Percentiles rank a stretch among this genome's conserved stretches.
Conservation (phyloP, 768 basidiomycete genomes). For the Lentinus tigrinus region DNA sequence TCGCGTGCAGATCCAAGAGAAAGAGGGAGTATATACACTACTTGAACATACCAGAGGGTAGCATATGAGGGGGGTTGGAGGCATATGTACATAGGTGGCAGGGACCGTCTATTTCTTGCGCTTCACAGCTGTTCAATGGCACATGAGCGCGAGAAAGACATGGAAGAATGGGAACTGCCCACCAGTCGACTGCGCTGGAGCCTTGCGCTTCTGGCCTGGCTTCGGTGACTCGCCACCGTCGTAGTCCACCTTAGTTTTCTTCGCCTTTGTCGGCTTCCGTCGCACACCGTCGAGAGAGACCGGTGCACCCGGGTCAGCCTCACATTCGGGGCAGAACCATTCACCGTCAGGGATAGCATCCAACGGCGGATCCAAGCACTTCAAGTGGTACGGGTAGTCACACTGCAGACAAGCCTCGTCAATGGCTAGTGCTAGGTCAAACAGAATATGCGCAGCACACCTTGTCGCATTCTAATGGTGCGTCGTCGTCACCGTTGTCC, state of each 20-base stretch:
- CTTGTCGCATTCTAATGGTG: conserved; percentile 89
- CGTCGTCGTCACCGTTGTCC: conserved; percentile 70
- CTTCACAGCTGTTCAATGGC: conserved; percentile 30
- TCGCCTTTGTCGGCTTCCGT: conserved; percentile 15
- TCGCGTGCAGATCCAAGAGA: background rate
- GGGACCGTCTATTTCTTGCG: conserved; percentile 35
- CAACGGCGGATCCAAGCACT: conserved; percentile 80
- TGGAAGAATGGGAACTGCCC: background rate
- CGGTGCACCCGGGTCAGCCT: conserved; percentile 54
- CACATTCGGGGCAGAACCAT: conserved; percentile 88
- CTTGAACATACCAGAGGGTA: background rate
- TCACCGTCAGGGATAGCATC: conserved; percentile 79
- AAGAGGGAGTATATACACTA: background rate
- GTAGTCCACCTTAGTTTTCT: conserved; percentile 26
- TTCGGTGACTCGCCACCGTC: conserved; percentile 23
- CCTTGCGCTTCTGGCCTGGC: conserved; percentile 45
- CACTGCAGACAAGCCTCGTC: conserved; percentile 53
- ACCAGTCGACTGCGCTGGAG: conserved; percentile 30
- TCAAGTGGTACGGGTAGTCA: conserved; percentile 83
- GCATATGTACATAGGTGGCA: background rate
- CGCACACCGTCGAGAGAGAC: conserved; percentile 24
- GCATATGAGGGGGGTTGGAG: background rate
- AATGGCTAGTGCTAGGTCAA: background rate
- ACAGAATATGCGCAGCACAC: conserved; percentile 35
- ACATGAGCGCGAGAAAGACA: background rate